Evolutionary conservation across 495 filamentous ascomycete species (phyloP).

Genomic region (Podospora pseudoanserina): DNA sequence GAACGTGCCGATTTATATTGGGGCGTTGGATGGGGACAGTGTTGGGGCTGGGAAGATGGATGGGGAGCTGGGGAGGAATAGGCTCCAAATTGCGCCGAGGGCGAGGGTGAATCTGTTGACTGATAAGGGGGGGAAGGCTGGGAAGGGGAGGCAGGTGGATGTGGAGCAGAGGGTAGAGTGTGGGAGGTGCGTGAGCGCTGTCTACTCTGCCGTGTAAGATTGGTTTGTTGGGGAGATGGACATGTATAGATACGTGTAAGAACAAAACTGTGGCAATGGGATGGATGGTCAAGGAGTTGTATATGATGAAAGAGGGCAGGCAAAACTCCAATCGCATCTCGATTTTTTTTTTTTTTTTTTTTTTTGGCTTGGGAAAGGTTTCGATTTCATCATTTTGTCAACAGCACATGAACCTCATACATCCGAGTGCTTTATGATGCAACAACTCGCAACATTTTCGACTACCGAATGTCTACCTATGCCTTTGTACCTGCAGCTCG

Average conservation of each 20-base stretch:
- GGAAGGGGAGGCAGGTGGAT: constrained; percentile 61
- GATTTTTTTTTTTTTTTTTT: neutral
- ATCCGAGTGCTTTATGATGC: too few species aligned
- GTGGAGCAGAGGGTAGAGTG: constrained; percentile 89
- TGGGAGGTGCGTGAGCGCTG: constrained; percentile 68
- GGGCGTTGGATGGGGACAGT: constrained; percentile 57
- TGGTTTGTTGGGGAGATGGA: neutral
- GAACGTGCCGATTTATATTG: constrained; percentile 69
- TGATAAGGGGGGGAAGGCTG: constrained; percentile 52
- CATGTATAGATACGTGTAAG: neutral
- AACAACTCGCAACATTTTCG: too few species aligned
- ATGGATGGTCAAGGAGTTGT: neutral
- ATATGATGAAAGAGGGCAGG: neutral
- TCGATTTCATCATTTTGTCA: neutral
- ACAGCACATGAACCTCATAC: too few species aligned
- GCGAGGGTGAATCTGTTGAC: constrained; percentile 48
- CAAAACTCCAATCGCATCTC: neutral
- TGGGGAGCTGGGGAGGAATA: constrained; percentile 52
- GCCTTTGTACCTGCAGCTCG: neutral
- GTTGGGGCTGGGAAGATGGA: constrained; percentile 33
- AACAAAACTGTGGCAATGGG: neutral
- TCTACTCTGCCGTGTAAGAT: constrained; percentile 56
- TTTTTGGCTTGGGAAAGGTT: neutral
- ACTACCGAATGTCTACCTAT: neutral
- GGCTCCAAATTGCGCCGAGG: constrained; percentile 82